These are phyloP conservation scores for Alternaria consortialis DNA, from an alignment of 2,329 filamentous ascomycete species.

Conservation along the genomic window DNA sequence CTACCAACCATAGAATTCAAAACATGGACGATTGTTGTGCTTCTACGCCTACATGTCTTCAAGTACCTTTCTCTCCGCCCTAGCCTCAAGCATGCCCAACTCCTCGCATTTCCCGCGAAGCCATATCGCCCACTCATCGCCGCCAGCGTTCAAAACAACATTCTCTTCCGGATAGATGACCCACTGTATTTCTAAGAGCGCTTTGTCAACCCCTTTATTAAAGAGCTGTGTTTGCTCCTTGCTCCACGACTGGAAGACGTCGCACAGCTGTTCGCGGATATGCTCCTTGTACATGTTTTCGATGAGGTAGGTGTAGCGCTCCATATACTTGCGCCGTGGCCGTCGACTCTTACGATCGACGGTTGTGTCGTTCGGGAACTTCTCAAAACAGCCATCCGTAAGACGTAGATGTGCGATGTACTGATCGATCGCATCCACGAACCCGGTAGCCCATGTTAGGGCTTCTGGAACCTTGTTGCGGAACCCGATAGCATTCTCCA, in stretches of 20 bases:
- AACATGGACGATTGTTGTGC: neutral
- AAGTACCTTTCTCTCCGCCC: conserved; percentile 7
- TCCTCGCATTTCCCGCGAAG: conserved; percentile 17
- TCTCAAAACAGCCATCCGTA: conserved; percentile 7
- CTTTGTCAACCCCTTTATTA: conserved; percentile 29
- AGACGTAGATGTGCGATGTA: conserved; percentile 9
- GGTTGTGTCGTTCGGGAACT: neutral
- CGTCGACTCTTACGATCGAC: conserved; percentile 3
- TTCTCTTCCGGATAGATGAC: conserved; percentile 18
- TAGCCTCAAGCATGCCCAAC: conserved; percentile 13
- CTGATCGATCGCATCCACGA: conserved; percentile 16
- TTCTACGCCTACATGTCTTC: conserved; percentile 9
- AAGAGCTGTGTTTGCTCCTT: conserved; percentile 21
- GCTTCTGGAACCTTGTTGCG: neutral
- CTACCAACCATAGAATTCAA: neutral
- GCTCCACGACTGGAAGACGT: conserved; percentile 15
- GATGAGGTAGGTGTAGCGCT: conserved; percentile 9
- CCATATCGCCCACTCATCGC: conserved; percentile 23
- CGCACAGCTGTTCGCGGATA: conserved; percentile 11
- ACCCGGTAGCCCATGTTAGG: conserved; percentile 3
- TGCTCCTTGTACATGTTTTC: conserved; percentile 10
- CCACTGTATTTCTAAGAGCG: conserved; percentile 16
- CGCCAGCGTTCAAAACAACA: conserved; percentile 15
- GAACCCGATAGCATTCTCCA: conserved; percentile 15
- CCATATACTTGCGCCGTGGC: conserved; percentile 10